A percentile compares a stretch with the other conserved stretches of the same genome.
These are phyloP conservation scores for Suhomyces canberraensis DNA, from an alignment of 805 yeast genomes.

Conservation along the genomic window DNA sequence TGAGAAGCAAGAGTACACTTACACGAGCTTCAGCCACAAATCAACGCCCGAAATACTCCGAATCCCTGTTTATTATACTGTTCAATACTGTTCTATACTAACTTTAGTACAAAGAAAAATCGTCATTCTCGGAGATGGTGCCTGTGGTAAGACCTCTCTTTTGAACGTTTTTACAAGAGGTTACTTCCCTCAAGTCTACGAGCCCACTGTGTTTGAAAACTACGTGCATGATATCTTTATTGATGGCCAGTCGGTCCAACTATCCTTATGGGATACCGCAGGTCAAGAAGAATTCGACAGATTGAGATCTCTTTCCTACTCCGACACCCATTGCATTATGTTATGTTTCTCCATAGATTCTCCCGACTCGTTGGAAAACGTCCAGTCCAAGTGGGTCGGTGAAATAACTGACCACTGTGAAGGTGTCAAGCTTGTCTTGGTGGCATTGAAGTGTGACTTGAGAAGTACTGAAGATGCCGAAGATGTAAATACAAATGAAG, in stretches of 20 bases:
- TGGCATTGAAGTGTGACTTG: conserved; percentile 91
- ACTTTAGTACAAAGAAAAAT: conserved; percentile 76
- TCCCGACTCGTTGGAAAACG: conserved; percentile 90
- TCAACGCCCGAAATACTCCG: too few relatives aligned
- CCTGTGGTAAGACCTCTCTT: conserved; percentile 95
- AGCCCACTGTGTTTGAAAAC: conserved; percentile 96
- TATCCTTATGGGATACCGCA: conserved; percentile 97
- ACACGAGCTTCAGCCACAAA: too few relatives aligned
- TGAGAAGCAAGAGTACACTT: too few relatives aligned
- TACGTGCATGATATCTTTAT: conserved; percentile 96
- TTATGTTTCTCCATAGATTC: conserved; percentile 94
- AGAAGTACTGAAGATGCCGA: conserved; percentile 59
- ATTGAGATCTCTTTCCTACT: conserved; percentile 84
- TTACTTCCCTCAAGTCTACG: conserved; percentile 96
- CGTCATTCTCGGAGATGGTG: conserved; percentile 96
- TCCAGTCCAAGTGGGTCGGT: conserved; percentile 94
- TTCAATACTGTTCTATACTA: neutral
- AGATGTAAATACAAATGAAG: conserved; percentile 24
- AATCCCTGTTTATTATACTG: neutral
- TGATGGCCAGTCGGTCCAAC: conserved; percentile 87
- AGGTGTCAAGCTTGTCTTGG: conserved; percentile 89
- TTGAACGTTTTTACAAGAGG: conserved; percentile 95
- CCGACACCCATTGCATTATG: conserved; percentile 96
- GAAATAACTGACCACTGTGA: conserved; percentile 97
- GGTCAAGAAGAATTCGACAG: conserved; percentile 99